These are phyloP conservation scores for Alternaria arbusti DNA, from an alignment of 2,329 filamentous ascomycete genomes.

Conservation along the genomic window DNA sequence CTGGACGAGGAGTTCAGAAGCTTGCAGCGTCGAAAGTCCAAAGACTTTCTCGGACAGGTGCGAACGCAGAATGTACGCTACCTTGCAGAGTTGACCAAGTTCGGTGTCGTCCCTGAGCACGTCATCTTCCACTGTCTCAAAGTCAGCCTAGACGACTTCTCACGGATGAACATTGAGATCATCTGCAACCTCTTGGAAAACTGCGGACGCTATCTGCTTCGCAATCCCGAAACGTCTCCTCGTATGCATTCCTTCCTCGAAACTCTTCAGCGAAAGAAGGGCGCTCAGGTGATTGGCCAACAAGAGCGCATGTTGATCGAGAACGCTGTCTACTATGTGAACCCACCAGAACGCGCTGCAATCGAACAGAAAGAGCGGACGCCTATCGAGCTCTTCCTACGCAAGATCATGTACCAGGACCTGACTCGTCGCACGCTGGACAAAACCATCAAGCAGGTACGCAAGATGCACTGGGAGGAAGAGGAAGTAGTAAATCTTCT, in stretches of 20 bases:
- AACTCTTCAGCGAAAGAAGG: conserved; percentile 93
- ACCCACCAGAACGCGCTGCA: conserved; percentile 89
- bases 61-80: conserved; percentile 96
- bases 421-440: conserved; percentile 94
- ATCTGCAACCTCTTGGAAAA: conserved; percentile 96
- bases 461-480: conserved; percentile 97
- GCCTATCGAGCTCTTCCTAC: conserved; percentile 89
- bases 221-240: conserved; percentile 89
- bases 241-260: conserved; percentile 94
- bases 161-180: conserved; percentile 98
- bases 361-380: conserved; percentile 97
- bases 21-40: conserved; percentile 93
- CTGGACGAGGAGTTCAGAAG: conserved; percentile 97
- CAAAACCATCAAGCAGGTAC: conserved; percentile 91
- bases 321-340: conserved; percentile 97
- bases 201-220: conserved; percentile 90
- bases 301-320: conserved; percentile 98
- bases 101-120: conserved; percentile 96
- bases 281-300: conserved; percentile 91
- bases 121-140: conserved; percentile 99
- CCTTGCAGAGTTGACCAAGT: conserved; percentile 95
- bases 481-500: conserved; percentile 79
- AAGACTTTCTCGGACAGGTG: conserved; percentile 94
- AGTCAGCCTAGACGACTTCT: conserved; percentile 96
- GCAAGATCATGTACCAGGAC: conserved; percentile 90